Percentiles rank a stretch among this genome's conserved stretches.
phyloP scores from a whole-genome alignment of 2,329 filamentous ascomycete species.

The Arachnopeziza araneosa region DNA sequence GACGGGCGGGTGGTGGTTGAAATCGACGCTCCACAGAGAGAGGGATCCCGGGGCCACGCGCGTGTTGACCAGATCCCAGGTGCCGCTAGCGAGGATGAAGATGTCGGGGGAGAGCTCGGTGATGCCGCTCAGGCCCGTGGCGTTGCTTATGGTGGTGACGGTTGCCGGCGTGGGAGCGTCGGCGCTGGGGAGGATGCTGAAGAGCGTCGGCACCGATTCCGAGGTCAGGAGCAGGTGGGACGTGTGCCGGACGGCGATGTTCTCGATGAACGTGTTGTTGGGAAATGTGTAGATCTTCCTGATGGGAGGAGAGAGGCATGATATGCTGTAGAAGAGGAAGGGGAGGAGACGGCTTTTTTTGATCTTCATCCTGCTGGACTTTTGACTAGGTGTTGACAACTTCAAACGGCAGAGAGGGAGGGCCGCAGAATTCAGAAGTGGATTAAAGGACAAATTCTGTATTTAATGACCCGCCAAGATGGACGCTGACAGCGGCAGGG shows the following conservation, averaged over 20 bases:
- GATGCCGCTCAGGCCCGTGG: slow-evolving; percentile 29
- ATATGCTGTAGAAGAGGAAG: neutral
- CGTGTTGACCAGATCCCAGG: slow-evolving; percentile 6
- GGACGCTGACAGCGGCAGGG: neutral
- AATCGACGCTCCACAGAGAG: slow-evolving; percentile 7
- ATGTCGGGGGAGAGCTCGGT: slow-evolving; percentile 24
- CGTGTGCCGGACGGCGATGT: slow-evolving; percentile 40
- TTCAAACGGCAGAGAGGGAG: too few relatives aligned
- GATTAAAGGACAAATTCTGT: neutral
- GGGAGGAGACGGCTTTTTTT: neutral
- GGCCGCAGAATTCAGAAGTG: too few relatives aligned
- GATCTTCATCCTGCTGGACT: neutral
- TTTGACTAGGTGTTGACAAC: neutral
- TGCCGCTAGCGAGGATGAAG: slow-evolving; percentile 11
- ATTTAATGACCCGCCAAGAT: neutral
- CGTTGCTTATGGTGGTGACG: slow-evolving; percentile 27
- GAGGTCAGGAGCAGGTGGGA: slow-evolving; percentile 41
- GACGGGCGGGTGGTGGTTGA: slow-evolving; percentile 7
- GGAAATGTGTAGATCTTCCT: slow-evolving; percentile 9
- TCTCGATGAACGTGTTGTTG: slow-evolving; percentile 13
- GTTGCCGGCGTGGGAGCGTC: slow-evolving; percentile 19
- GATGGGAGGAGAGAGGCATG: neutral
- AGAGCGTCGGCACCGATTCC: slow-evolving; percentile 22
- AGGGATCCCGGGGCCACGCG: slow-evolving; percentile 9
- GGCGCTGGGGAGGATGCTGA: slow-evolving; percentile 20